Evolutionary conservation across 2,329 filamentous ascomycete species (phyloP), one percentile per base, ranked within the genome.

Genomic region (Alternaria brassicae): DNA sequence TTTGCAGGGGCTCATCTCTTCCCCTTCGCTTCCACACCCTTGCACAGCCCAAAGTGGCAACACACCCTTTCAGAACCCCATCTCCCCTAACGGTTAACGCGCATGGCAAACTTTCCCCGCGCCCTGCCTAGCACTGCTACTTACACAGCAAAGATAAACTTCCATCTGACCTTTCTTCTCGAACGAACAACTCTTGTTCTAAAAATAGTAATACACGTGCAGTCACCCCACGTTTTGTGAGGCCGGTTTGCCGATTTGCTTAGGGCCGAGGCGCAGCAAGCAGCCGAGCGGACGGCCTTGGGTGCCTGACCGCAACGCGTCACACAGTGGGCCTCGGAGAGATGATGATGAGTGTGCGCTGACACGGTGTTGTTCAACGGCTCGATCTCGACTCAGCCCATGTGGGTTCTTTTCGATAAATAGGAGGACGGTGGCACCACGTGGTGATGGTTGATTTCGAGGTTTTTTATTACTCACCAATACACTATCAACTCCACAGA

Each of bases 31-130:
- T 32, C 54, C 53, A 30, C 49, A 52, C 17, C 54, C 52, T 48
- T 6, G 47, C 54, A 17, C 48, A 40, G n/a, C 47, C 47, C 30
- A 57, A 57, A 57, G 48, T 45, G 54, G 54, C 48, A 57, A 57
- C 15, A 6, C 45, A 53, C 45, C 48, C 30, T 44, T 42, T 19
- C 28, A 40, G 37, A 32, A 12, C 23, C 28, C 30, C 41, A 10
- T 23, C 39, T 44, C 9, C 23, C 37, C 37, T 25, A 49, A 51
- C 48, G 21, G 12, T 28, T 44, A 27, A 28, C 34, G 13, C 40
- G 28, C 54, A 45, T 47, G 49, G 41, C 34, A 53, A 34, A 9
- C 9, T 34, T 30, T 12, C 19, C 15, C 21, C 39, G 19, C 21
- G 41, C 32, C 23, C 40, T 37, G n/a, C 41, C 32, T 21, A 21